phyloP scores from a whole-genome alignment of 768 basidiomycete genomes.

The Pholiota molesta region DNA sequence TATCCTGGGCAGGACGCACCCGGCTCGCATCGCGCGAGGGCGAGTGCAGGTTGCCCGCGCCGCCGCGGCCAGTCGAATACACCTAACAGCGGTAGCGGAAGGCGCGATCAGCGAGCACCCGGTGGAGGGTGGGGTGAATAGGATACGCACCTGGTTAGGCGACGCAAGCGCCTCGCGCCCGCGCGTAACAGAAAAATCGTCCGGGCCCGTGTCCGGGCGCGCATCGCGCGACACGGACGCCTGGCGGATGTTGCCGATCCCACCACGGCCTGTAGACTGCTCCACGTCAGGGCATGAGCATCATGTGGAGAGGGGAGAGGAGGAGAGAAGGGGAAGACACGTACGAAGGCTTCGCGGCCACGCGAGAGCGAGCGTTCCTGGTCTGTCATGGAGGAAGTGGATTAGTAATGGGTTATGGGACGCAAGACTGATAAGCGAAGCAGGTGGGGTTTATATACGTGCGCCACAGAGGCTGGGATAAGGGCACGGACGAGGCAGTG shows the following conservation, averaged over 20 bases:
- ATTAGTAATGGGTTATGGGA: neutral
- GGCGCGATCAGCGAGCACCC: neutral
- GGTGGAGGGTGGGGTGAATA: too few relatives aligned
- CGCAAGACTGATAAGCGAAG: neutral
- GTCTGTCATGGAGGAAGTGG: neutral
- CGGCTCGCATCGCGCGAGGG: constrained; percentile 57
- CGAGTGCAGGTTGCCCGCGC: constrained; percentile 84
- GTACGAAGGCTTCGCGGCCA: constrained; percentile 31
- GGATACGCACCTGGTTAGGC: constrained; percentile 36
- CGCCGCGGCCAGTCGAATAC: constrained; percentile 74
- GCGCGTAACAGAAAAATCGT: constrained; percentile 58
- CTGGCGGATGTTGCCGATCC: constrained; percentile 65
- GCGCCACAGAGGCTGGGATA: neutral
- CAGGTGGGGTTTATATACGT: constrained; percentile 1
- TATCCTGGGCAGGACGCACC: constrained; percentile 26
- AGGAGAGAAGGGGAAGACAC: too few relatives aligned
- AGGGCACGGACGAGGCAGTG: neutral
- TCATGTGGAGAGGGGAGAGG: neutral
- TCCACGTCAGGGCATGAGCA: constrained; percentile 21
- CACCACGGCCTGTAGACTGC: constrained; percentile 69
- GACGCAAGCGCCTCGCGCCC: constrained; percentile 58
- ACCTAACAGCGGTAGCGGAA: too few relatives aligned
- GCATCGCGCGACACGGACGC: constrained; percentile 49
- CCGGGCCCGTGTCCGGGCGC: constrained; percentile 46
- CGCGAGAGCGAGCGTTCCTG: constrained; percentile 1